Evolutionary conservation across 768 basidiomycete species (phyloP).

Genomic region (Psilocybe cyanescens): DNA sequence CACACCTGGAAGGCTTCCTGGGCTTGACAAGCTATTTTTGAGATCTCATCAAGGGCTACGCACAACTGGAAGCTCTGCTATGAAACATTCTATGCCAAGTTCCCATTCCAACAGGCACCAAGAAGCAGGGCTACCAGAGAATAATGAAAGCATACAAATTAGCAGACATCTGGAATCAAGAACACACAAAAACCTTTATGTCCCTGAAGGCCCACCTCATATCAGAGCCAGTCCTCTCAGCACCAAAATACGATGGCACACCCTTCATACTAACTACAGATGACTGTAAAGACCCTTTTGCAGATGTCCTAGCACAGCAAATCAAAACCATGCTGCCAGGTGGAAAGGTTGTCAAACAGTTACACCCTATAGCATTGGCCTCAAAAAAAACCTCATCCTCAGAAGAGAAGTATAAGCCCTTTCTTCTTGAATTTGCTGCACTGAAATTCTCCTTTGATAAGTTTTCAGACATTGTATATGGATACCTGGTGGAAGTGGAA

Average conservation of each 20-base stretch:
- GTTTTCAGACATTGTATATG: constrained; percentile 26
- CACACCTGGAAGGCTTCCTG: constrained; percentile 34
- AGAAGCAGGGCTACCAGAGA: constrained; percentile 27
- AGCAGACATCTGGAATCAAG: constrained; percentile 12
- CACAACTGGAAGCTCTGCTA: constrained; percentile 32
- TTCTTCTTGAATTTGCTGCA: constrained; percentile 36
- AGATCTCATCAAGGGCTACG: constrained; percentile 36
- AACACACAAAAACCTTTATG: constrained; percentile 27
- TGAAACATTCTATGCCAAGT: constrained; percentile 27
- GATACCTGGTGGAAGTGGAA: constrained; percentile 32
- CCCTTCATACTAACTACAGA: constrained; percentile 41
- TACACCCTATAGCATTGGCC: constrained; percentile 35
- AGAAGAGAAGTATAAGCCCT: constrained; percentile 33
- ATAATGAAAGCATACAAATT: constrained; percentile 23
- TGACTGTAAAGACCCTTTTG: constrained; percentile 37
- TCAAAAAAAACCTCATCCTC: constrained; percentile 36
- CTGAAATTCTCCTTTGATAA: constrained; percentile 16
- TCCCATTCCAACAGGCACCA: constrained; percentile 19
- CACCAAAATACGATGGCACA: constrained; percentile 34
- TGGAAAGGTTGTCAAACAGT: constrained; percentile 22
- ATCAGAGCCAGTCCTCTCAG: constrained; percentile 33
- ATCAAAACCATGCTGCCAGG: constrained; percentile 20
- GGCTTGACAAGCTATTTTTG: constrained; percentile 40
- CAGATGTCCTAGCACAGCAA: constrained; percentile 31
- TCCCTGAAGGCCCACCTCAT: constrained; percentile 33